Conservation (phyloP, 2,329 filamentous ascomycete genomes). For the Ascochyta pisi region DNA sequence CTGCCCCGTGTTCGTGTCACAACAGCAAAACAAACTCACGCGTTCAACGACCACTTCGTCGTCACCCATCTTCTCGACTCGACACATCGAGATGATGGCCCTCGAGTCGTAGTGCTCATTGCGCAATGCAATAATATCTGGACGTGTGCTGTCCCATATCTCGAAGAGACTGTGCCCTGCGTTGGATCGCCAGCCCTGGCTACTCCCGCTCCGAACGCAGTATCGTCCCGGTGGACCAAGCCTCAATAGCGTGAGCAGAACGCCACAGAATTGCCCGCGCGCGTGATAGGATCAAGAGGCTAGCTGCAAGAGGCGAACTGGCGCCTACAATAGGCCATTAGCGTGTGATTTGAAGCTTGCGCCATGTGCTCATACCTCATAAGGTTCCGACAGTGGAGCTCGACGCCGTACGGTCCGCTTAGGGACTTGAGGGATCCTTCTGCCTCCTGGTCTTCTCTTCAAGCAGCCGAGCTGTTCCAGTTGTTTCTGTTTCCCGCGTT, state of each 20-base stretch:
- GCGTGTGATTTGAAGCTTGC: constrained; percentile 28
- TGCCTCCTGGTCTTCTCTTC: constrained; percentile 11
- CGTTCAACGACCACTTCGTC: not conserved
- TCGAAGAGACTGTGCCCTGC: not conserved
- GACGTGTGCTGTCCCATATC: not conserved
- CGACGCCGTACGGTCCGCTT: constrained; percentile 12
- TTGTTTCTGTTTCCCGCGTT: constrained; percentile 11
- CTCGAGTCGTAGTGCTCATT: not conserved
- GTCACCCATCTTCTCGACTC: not conserved
- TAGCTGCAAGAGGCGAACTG: constrained; percentile 16
- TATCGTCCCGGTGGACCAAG: constrained; percentile 8
- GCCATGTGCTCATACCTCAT: constrained; percentile 24
- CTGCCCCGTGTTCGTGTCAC: constrained; percentile 6
- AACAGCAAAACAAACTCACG: constrained; percentile 6
- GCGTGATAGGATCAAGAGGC: constrained; percentile 9
- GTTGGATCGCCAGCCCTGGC: constrained; percentile 6
- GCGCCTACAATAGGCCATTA: constrained; percentile 20
- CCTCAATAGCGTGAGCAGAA: constrained; percentile 16
- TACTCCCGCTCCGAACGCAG: constrained; percentile 17
- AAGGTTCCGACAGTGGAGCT: constrained; percentile 14
- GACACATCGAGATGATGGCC: not conserved
- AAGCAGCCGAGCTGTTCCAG: constrained; percentile 8
- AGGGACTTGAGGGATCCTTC: constrained; percentile 2
- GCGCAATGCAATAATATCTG: not conserved
- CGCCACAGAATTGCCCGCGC: constrained; percentile 7